Evolutionary conservation across 129 eudicot species (phyloP), one percentile per base, ranked within the genome.

Genomic region (Centaurea solstitialis): DNA sequence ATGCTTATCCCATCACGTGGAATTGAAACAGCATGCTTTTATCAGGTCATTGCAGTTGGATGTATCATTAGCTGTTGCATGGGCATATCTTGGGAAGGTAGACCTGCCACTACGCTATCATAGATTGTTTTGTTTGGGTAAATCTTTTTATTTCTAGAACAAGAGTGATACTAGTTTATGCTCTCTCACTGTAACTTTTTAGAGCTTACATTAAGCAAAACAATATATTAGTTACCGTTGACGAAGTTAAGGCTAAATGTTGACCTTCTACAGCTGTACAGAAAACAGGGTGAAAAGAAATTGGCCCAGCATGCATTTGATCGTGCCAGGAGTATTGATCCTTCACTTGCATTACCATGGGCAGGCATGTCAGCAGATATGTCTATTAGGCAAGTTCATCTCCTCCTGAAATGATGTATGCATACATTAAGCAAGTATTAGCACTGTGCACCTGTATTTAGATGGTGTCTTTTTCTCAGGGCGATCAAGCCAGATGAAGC

Each of bases 1-100:
- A 62, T 96, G 95, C 79, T 89, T 96, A 72, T 93, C 97, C 20
- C 67, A 45, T 85, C 81, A 86, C 77, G 71, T 82, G 61, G 89
- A 90, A 72, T 77, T 96, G 86, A 93, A 83, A 72, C 99, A 96
- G 66, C 99, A 96, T 87, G 93, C 98, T 77, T 91, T 93, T 23
- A 83, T 96, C 76, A 86, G 99, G 68, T 96, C 92, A 47, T 80
- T 96, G 79, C 97, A 93, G 74, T 85, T 96, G 87, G 98, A 96
- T 91, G 91, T 90, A 73, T 91, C 99, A 76, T 91, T 93, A 72
- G 98, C 99, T 82, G 90, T 85, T 89, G 97, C 99, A 62, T 96
- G 99, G 99, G 97, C 99, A 26, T 96, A 93, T 85, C 97, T 96
- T 20, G 99, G 99, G 85, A 93, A 96, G 99, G 99, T 96, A 85